Evolutionary conservation across 208 protist species (phyloP).

Genomic region (Crithidia fasciculata): DNA sequence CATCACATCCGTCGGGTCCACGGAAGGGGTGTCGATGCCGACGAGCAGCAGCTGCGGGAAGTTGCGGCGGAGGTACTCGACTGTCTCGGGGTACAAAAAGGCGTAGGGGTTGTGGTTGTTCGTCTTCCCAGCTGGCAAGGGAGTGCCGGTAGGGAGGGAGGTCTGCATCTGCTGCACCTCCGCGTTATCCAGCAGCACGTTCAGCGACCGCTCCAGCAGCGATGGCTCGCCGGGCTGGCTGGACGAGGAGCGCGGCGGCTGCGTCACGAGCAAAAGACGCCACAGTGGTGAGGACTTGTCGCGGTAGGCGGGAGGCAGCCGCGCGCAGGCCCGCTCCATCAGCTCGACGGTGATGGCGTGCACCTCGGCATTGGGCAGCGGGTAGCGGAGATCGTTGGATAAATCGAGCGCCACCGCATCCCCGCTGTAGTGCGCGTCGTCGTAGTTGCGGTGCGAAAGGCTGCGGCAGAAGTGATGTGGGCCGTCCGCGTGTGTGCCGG

Average conservation of each 20-base stretch:
- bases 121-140: conserved; percentile 1
- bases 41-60: conserved; percentile 73
- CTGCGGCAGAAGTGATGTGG: conserved; percentile 63
- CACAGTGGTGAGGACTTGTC: conserved; percentile 35
- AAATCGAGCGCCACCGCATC: conserved; percentile 65
- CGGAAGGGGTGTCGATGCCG: conserved; percentile 70
- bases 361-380: background rate
- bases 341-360: conserved; percentile 49
- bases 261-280: conserved; percentile 62
- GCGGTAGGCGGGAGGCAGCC: conserved; percentile 17
- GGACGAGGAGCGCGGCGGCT: background rate
- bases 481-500: conserved; percentile 77
- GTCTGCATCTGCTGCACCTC: conserved; percentile 4
- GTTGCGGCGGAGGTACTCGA: conserved; percentile 43
- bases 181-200: background rate
- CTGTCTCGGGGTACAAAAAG: conserved; percentile 49
- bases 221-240: background rate
- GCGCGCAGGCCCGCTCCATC: conserved; percentile 35
- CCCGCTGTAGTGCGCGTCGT: conserved; percentile 74
- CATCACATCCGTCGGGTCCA: conserved; percentile 47
- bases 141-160: background rate
- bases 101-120: conserved; percentile 39
- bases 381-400: conserved; percentile 24
- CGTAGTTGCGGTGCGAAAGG: conserved; percentile 37
- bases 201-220: conserved; percentile 2